Conservation (phyloP, 2,329 filamentous ascomycete genomes). For the Fusarium sp. region DNA sequence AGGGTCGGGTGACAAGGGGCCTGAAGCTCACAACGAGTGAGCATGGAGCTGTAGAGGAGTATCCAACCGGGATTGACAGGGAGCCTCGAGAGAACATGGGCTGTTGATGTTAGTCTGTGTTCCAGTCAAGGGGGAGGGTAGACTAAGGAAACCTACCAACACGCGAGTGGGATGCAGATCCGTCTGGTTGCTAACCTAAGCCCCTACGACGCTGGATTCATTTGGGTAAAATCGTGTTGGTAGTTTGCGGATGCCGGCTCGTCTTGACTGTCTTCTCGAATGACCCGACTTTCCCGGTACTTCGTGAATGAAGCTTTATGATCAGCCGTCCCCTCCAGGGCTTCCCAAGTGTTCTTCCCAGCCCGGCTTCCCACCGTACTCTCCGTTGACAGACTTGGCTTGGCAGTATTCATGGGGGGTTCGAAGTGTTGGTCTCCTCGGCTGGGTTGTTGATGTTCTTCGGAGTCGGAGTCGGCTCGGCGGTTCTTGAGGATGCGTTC, state of each 20-base stretch:
- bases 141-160: neutral
- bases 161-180: neutral
- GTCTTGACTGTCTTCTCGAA: neutral
- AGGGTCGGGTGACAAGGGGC: neutral
- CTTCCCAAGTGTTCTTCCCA: neutral
- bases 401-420: neutral
- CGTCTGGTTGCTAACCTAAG: neutral
- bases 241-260: neutral
- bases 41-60: neutral
- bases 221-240: neutral
- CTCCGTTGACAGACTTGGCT: neutral
- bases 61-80: neutral
- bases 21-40: neutral
- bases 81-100: neutral
- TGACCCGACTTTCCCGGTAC: neutral
- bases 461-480: rapidly evolving
- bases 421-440: neutral
- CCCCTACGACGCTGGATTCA: neutral
- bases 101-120: neutral
- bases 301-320: neutral
- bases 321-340: neutral
- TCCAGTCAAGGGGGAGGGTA: neutral
- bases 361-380: neutral
- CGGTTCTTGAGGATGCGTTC: neutral
- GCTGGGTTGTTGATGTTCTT: neutral